Evolutionary conservation across 805 yeast species (phyloP), one percentile per base, ranked within the genome.

Genomic region (Candida fluviatilis): DNA sequence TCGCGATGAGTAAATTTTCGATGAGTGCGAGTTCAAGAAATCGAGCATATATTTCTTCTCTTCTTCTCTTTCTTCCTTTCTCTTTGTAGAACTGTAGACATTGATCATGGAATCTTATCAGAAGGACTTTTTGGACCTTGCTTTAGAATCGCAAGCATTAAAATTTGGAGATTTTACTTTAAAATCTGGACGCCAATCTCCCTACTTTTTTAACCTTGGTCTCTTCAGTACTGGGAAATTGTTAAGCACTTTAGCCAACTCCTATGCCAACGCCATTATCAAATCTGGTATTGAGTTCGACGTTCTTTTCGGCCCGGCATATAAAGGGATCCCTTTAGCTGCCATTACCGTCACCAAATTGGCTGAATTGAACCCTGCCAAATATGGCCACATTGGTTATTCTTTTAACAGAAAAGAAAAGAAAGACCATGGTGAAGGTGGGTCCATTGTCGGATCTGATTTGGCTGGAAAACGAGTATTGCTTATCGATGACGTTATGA

Each of bases 371-470:
- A 93, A 87, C 42, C 87, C 88, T n/a, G 78, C 76, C 40, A 81
- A 82, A 55, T 89, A 78, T 55, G 79, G 77, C 36, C 60, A 78
- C 43, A 69, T 87, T 35, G 88, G 87, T 33, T 93, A 90, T 60
- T 80, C 97, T n/a, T 91, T 88, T 73, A 91, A 91, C 73, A 81
- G 99, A 63, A 93, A 91, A 67, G 96, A 89, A 64, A 84, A 84
- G 71, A 91, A 91, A 66, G 96, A 90, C 58, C 99, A 91, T 58
- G 99, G 99, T 40, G 99, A 91, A 68, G 99, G 98, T 49, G 99
- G 99, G 11, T 76, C 77, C 40, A 85, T 91, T 51, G 98, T 93
- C 30, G 99, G 99, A 26, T 79, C 84, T 33, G 62, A 78, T 4
- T 74, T 91, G 51, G 73, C 74, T 43, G 84, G 76, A 35, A 84